A percentile compares a stretch with the other conserved stretches of the same genome.
Conservation (phyloP, 495 filamentous ascomycete genomes). For the Xylaria grammica region DNA sequence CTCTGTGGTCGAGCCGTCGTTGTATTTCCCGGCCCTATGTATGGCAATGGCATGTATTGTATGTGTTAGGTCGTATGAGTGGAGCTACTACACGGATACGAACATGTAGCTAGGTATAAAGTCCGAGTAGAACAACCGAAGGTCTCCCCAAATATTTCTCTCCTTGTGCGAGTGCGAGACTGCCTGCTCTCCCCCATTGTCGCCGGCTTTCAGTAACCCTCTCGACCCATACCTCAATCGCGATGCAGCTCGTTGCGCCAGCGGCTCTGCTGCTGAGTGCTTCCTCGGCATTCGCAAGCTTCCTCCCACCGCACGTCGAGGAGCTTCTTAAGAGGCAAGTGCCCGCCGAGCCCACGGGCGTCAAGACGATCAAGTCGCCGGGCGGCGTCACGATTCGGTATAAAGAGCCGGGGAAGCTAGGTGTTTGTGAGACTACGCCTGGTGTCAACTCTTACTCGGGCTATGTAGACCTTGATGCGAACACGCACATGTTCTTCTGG, state of each 20-base stretch:
- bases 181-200: not conserved
- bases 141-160: not conserved
- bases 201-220: not conserved
- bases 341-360: conserved; percentile 53
- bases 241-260: conserved; percentile 19
- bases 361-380: conserved; percentile 64
- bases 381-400: conserved; percentile 59
- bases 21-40: too few relatives aligned
- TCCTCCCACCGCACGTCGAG: conserved; percentile 43
- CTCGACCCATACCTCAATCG: not conserved
- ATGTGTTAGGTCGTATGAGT: not conserved
- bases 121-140: not conserved
- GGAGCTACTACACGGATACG: not conserved
- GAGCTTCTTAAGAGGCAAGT: conserved; percentile 38
- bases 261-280: conserved; percentile 30
- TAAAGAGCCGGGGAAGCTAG: conserved; percentile 56
- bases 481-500: conserved; percentile 70
- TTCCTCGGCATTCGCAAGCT: conserved; percentile 36
- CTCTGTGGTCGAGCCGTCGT: too few relatives aligned
- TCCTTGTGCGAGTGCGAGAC: not conserved
- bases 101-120: conserved; percentile 10
- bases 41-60: not conserved
- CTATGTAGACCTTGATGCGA: conserved; percentile 48
- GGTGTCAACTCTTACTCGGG: conserved; percentile 42
- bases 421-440: conserved; percentile 42